Evolutionary conservation across 305 asterid genomes (phyloP).

Genomic region (Caryopteris hybrid): DNA sequence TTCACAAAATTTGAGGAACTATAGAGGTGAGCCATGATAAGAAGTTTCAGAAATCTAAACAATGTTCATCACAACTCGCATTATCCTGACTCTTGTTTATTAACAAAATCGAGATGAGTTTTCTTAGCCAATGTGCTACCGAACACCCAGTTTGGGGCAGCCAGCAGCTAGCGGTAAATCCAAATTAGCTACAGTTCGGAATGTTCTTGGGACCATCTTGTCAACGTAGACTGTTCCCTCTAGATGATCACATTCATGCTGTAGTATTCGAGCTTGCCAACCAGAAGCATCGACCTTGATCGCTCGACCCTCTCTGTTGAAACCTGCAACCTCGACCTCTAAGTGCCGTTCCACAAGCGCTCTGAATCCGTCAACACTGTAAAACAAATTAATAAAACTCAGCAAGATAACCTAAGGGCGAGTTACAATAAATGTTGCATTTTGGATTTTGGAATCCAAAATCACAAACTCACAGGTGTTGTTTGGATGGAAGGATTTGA

Average conservation of each 20-base stretch:
- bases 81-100: background rate
- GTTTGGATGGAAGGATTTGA: too few relatives aligned
- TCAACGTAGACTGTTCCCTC: slow-evolving; percentile 83
- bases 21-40: too few relatives aligned
- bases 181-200: slow-evolving; percentile 63
- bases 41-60: too few relatives aligned
- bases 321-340: slow-evolving; percentile 76
- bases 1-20: background rate
- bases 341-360: slow-evolving; percentile 87
- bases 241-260: slow-evolving; percentile 93
- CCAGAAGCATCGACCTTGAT: slow-evolving; percentile 78
- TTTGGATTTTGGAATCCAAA: too few relatives aligned
- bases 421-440: too few relatives aligned
- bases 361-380: slow-evolving; percentile 82
- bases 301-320: slow-evolving; percentile 58
- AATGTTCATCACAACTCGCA: background rate
- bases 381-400: background rate
- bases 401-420: background rate
- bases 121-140: slow-evolving; percentile 2
- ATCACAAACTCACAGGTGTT: too few relatives aligned
- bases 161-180: slow-evolving; percentile 74
- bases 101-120: background rate
- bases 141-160: slow-evolving; percentile 61
- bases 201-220: slow-evolving; percentile 78
- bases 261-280: slow-evolving; percentile 95